A percentile compares a stretch with the other conserved stretches of the same genome.
phyloP scores from a whole-genome alignment of 805 yeast species.

The Ogataea glucozyma region DNA sequence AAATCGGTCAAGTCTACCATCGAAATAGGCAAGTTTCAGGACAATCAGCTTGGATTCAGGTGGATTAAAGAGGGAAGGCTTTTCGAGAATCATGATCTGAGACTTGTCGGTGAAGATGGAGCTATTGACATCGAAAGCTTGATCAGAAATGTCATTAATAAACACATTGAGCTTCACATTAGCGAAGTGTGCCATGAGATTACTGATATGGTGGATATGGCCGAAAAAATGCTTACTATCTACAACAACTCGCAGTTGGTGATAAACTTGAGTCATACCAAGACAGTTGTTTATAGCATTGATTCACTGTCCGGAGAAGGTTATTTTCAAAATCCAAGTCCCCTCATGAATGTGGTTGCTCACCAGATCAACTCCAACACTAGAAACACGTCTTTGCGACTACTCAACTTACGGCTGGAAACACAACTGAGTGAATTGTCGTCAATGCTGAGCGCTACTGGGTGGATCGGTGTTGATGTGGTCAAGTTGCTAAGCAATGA shows the following conservation, averaged over 20 bases:
- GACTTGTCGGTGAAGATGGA: conserved; percentile 37
- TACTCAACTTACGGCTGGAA: conserved; percentile 51
- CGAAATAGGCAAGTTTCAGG: conserved; percentile 58
- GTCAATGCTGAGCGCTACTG: conserved; percentile 60
- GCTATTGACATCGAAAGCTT: conserved; percentile 40
- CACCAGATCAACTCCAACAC: conserved; percentile 34
- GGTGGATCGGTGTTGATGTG: conserved; percentile 65
- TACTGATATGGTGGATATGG: conserved; percentile 29
- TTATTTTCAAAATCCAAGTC: conserved; percentile 48
- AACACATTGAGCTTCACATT: conserved; percentile 42
- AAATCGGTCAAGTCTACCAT: conserved; percentile 53
- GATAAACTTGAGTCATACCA: conserved; percentile 31
- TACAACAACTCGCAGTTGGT: conserved; percentile 28
- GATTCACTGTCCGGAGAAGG: conserved; percentile 42
- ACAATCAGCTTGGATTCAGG: conserved; percentile 50
- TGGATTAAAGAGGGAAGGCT: conserved; percentile 62
- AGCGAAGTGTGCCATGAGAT: conserved; percentile 34
- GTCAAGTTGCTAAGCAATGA: conserved; percentile 53
- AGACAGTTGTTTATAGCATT: conserved; percentile 33
- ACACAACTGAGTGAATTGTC: conserved; percentile 51
- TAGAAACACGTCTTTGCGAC: conserved; percentile 29
- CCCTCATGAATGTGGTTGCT: conserved; percentile 37
- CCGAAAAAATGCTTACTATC: conserved; percentile 33
- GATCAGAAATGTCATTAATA: conserved; percentile 39
- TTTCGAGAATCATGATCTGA: conserved; percentile 24